Evolutionary conservation across 139 green algal species (phyloP).

Genomic region (Volvox africanus): DNA sequence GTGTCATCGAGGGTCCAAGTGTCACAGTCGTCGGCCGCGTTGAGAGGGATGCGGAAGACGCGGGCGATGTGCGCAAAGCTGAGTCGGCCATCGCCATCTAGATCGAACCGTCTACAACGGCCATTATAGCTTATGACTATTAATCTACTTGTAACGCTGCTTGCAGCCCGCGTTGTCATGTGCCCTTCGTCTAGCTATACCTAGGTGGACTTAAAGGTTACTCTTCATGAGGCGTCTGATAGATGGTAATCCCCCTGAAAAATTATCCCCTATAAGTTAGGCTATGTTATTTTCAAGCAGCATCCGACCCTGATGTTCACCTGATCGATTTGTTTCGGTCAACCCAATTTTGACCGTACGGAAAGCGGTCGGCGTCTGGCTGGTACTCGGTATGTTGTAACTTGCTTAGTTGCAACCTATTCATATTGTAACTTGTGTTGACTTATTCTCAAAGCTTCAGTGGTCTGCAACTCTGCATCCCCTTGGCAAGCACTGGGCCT

Average conservation of each 20-base stretch:
- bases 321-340: background rate
- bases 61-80: slow-evolving; percentile 6
- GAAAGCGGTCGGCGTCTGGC: background rate
- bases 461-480: too few species aligned
- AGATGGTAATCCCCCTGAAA: too few species aligned
- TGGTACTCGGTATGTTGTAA: too few species aligned
- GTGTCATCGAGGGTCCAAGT: slow-evolving; percentile 33
- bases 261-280: too few species aligned
- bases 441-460: too few species aligned
- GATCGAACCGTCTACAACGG: slow-evolving; percentile 7
- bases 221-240: too few species aligned
- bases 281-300: too few species aligned
- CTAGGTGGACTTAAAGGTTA: too few species aligned
- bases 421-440: too few species aligned
- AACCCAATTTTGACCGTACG: slow-evolving; percentile 1
- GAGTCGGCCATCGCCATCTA: background rate
- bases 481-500: too few species aligned
- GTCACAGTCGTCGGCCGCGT: background rate
- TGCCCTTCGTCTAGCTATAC: background rate
- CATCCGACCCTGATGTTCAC: too few species aligned
- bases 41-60: background rate
- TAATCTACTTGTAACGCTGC: background rate
- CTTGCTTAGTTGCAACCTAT: too few species aligned
- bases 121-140: background rate
- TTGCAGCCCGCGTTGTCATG: background rate